These are phyloP conservation scores for Cercospora berteroae DNA, from an alignment of 2,329 filamentous ascomycete genomes.

Conservation along the genomic window DNA sequence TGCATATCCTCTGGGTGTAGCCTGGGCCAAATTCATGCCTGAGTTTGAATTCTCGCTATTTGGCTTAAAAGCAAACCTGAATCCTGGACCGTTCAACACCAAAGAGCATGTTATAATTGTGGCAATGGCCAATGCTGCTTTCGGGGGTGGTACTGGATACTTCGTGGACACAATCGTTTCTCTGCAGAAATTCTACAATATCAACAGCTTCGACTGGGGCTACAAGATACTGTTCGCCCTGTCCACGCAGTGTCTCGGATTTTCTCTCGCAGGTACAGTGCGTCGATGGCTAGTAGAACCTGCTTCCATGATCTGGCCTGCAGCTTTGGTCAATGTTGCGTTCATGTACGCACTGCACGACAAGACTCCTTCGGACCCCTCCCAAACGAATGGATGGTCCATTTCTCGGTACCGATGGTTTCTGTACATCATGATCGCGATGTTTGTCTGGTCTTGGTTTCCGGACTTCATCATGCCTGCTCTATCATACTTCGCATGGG, in stretches of 20 bases:
- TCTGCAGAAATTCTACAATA: constrained; percentile 70
- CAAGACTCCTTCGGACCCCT: constrained; percentile 42
- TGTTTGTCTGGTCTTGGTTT: constrained; percentile 79
- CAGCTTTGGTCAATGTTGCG: constrained; percentile 77
- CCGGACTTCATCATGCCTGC: constrained; percentile 77
- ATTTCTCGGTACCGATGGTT: constrained; percentile 85
- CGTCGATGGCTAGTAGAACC: constrained; percentile 78
- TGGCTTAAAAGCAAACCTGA: constrained; percentile 50
- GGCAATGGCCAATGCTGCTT: constrained; percentile 52
- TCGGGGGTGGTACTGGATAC: constrained; percentile 35
- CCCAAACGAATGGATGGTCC: constrained; percentile 67
- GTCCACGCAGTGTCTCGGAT: constrained; percentile 82
- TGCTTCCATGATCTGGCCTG: constrained; percentile 88
- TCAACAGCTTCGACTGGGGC: constrained; percentile 61
- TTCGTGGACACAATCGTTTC: constrained; percentile 31
- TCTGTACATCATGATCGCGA: constrained; percentile 65
- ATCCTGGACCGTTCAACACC: constrained; percentile 50
- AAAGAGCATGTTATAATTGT: constrained; percentile 34
- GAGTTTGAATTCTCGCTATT: constrained; percentile 56
- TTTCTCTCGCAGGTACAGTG: constrained; percentile 79
- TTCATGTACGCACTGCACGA: constrained; percentile 60
- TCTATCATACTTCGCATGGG: constrained; percentile 81
- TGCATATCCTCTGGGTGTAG: constrained; percentile 75
- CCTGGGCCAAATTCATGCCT: constrained; percentile 55
- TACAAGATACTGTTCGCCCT: constrained; percentile 85